Conservation (phyloP, 208 protist genomes). For the Porcisia deanei region DNA sequence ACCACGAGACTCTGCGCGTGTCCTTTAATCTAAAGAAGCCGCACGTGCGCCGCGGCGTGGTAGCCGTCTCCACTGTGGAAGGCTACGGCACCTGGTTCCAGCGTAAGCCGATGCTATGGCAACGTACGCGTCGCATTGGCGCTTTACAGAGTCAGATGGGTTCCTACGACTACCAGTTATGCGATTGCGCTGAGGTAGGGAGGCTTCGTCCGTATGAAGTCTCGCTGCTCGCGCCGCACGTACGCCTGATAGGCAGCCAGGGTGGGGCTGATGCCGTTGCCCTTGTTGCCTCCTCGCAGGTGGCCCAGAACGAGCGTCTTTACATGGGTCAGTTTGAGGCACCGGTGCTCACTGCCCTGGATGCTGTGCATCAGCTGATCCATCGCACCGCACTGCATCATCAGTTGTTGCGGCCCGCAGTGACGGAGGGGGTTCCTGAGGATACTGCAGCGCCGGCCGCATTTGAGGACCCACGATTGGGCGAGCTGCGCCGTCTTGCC, state of each 20-base stretch:
- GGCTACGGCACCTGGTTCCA: slow-evolving; percentile 89
- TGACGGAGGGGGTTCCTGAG: background rate
- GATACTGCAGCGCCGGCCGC: background rate
- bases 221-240: slow-evolving; percentile 66
- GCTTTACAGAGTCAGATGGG: slow-evolving; percentile 82
- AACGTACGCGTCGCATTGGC: slow-evolving; percentile 82
- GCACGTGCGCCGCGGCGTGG: slow-evolving; percentile 61
- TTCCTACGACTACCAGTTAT: slow-evolving; percentile 68
- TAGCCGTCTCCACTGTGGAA: slow-evolving; percentile 80
- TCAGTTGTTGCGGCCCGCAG: slow-evolving; percentile 48
- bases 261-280: slow-evolving; percentile 68
- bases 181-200: slow-evolving; percentile 48
- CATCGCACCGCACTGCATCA: slow-evolving; percentile 67
- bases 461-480: slow-evolving; percentile 9
- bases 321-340: slow-evolving; percentile 90
- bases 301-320: slow-evolving; percentile 78
- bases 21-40: slow-evolving; percentile 59
- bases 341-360: slow-evolving; percentile 71
- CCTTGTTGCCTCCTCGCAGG: slow-evolving; percentile 73
- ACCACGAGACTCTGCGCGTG: slow-evolving; percentile 34
- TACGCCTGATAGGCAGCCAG: slow-evolving; percentile 45
- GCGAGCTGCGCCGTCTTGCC: slow-evolving; percentile 29
- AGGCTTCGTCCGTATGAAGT: slow-evolving; percentile 62
- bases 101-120: slow-evolving; percentile 89
- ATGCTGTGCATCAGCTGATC: slow-evolving; percentile 80